Percentiles rank a stretch among this genome's conserved stretches.
Evolutionary conservation across 208 protist genomes (phyloP).

Genomic region (Tritrichomonas musculus): DNA sequence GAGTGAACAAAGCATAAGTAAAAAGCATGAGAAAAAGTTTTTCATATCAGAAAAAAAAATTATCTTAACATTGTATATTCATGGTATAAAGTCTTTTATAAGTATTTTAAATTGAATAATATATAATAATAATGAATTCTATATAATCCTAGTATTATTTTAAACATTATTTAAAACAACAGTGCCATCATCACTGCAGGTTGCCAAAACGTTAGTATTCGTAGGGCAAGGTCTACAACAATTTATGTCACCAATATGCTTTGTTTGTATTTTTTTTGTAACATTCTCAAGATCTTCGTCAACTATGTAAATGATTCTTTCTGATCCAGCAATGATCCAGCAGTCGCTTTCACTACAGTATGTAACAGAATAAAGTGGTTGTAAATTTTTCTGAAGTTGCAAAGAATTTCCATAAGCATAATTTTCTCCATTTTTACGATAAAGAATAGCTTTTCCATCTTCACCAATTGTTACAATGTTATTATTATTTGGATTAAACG

Average conservation of each 20-base stretch:
- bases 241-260: conserved; percentile 9
- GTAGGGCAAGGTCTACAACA: neutral
- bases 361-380: neutral
- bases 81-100: neutral
- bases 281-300: neutral
- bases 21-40: neutral
- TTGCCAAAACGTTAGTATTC: neutral
- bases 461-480: neutral
- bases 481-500: neutral
- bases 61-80: neutral
- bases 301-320: neutral
- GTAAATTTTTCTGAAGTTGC: neutral
- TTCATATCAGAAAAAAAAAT: neutral
- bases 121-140: too few species aligned
- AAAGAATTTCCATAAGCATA: neutral
- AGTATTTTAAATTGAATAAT: neutral
- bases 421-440: neutral
- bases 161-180: neutral
- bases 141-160: neutral
- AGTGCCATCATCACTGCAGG: conserved; percentile 8
- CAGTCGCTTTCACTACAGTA: neutral
- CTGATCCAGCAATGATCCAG: neutral
- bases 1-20: too few species aligned
- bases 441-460: conserved; percentile 8
- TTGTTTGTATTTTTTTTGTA: neutral